phyloP scores from a whole-genome alignment of 306 rosid species.

The Castanopsis chinensis region DNA sequence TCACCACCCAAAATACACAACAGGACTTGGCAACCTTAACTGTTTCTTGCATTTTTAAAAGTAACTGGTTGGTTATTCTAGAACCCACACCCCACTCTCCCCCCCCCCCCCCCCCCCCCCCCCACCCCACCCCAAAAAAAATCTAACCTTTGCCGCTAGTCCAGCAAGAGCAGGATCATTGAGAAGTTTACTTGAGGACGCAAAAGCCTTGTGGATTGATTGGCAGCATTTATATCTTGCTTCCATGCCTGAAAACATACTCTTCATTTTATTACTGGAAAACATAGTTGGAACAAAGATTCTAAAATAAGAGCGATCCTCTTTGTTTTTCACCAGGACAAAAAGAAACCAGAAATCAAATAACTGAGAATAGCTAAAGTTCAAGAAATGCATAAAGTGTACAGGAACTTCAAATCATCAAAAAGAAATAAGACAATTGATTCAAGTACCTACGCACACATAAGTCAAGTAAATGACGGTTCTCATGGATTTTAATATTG shows the following conservation, averaged over 20 bases:
- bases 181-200: conserved; percentile 46
- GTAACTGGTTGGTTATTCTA: neutral
- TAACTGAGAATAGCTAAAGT: neutral
- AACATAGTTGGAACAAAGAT: neutral
- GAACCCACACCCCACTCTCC: neutral
- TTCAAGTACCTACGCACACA: neutral
- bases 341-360: conserved; percentile 9
- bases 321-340: neutral
- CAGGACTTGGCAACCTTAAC: neutral
- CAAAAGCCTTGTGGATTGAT: conserved; percentile 55
- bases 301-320: neutral
- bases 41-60: neutral
- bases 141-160: conserved; percentile 61
- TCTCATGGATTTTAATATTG: neutral
- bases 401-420: neutral
- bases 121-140: neutral
- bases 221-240: conserved; percentile 78
- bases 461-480: neutral
- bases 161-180: conserved; percentile 58
- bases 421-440: neutral
- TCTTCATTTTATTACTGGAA: neutral
- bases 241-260: conserved; percentile 74
- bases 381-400: neutral
- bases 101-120: no score
- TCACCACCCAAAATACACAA: neutral